Percentiles rank a stretch among this genome's conserved stretches.
Conservation (phyloP, 1,139 yeast genomes). For the Tardiomyces digboiensis region DNA sequence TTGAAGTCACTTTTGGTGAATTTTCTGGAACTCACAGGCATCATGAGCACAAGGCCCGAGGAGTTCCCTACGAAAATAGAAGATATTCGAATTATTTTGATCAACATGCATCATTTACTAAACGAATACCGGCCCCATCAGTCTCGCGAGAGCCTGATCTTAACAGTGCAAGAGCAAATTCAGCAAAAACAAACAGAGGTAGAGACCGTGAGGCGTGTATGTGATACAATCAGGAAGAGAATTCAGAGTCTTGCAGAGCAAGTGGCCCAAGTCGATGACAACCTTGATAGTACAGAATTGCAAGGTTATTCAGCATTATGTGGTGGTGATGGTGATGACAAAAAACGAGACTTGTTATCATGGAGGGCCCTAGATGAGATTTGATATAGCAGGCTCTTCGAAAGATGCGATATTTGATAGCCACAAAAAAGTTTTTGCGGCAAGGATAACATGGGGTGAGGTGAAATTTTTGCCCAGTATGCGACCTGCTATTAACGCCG, state of each 20-base stretch:
- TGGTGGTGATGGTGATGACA: not conserved
- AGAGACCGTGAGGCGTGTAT: conserved; percentile 15
- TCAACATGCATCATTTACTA: conserved; percentile 74
- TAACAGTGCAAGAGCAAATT: conserved; percentile 48
- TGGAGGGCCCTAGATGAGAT: not conserved
- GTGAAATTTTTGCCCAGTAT: no score
- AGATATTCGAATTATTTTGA: conserved; percentile 60
- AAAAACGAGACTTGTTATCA: not conserved
- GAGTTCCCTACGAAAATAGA: conserved; percentile 58
- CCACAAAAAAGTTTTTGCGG: no score
- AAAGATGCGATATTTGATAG: no score
- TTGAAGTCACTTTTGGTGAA: conserved; percentile 60
- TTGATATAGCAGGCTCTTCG: no score
- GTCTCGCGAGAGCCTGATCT: conserved; percentile 68
- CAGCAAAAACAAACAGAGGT: conserved; percentile 16
- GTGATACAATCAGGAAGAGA: conserved; percentile 15
- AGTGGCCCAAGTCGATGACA: not conserved
- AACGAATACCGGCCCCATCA: conserved; percentile 89
- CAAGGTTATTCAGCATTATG: not conserved
- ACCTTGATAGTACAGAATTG: not conserved
- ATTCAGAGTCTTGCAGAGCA: conserved; percentile 14
- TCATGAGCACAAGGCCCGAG: conserved; percentile 61
- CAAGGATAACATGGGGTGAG: no score
- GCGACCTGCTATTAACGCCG: no score
- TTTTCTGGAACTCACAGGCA: conserved; percentile 65